These are phyloP conservation scores for Alternaria ventricosa DNA, from an alignment of 2,329 filamentous ascomycete genomes.

Conservation along the genomic window DNA sequence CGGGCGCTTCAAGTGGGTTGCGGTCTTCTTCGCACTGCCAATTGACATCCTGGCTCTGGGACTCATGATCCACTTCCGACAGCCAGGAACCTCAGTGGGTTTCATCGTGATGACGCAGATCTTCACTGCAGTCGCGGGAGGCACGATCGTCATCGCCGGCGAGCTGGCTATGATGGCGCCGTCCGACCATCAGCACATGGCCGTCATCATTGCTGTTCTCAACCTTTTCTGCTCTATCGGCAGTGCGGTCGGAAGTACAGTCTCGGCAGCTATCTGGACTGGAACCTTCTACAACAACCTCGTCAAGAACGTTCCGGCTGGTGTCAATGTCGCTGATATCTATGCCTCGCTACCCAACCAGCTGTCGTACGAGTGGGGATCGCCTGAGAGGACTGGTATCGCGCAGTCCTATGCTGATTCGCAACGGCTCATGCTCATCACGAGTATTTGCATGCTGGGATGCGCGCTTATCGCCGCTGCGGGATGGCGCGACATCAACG, in stretches of 20 bases:
- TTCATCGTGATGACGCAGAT: constrained; percentile 42
- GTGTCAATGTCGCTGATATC: constrained; percentile 46
- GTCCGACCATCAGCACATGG: constrained; percentile 25
- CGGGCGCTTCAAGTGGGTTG: constrained; percentile 26
- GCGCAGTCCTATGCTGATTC: constrained; percentile 36
- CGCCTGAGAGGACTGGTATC: constrained; percentile 52
- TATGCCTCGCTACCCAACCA: constrained; percentile 62
- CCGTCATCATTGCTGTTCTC: constrained; percentile 52
- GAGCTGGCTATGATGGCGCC: constrained; percentile 28
- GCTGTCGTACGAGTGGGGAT: constrained; percentile 59
- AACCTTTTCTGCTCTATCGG: constrained; percentile 66
- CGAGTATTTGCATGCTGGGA: constrained; percentile 30
- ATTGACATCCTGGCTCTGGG: constrained; percentile 28
- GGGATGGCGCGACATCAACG: constrained; percentile 56
- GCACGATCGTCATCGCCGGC: constrained; percentile 30
- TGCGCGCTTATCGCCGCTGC: constrained; percentile 47
- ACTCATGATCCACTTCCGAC: constrained; percentile 15
- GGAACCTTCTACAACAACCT: constrained; percentile 61
- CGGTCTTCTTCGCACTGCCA: constrained; percentile 21
- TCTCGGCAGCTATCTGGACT: constrained; percentile 69
- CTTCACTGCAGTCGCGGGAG: constrained; percentile 29
- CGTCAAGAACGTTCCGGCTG: constrained; percentile 50
- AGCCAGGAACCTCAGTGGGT: constrained; percentile 29
- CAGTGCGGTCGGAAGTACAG: constrained; percentile 49
- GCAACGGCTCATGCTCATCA: constrained; percentile 40